Conservation (phyloP, 257 asterid species). For the Plantago elongata region DNA sequence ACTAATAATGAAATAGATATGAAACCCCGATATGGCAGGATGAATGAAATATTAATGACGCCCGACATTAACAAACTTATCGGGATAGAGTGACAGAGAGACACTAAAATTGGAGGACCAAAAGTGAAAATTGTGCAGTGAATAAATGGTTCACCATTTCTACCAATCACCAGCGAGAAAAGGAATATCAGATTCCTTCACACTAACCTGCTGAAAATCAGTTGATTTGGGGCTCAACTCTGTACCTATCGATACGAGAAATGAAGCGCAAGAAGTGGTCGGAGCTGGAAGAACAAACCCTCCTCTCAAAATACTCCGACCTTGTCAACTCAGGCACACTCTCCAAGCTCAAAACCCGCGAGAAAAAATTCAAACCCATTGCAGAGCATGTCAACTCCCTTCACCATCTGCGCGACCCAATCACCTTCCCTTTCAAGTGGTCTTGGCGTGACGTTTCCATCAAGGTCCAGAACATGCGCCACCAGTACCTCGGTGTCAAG, state of each 20-base stretch:
- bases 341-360: slow-evolving; percentile 87
- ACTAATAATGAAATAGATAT: no score
- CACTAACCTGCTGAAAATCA: no score
- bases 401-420: slow-evolving; percentile 73
- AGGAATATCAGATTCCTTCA: no score
- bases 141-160: no score
- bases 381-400: slow-evolving; percentile 82
- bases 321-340: slow-evolving; percentile 60
- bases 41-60: no score
- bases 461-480: slow-evolving; percentile 97
- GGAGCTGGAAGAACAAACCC: slow-evolving; percentile 77
- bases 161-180: no score
- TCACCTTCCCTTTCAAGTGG: slow-evolving; percentile 87
- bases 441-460: slow-evolving; percentile 96
- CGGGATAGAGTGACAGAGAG: no score
- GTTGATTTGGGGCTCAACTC: no score
- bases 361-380: slow-evolving; percentile 91
- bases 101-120: no score
- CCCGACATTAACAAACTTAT: no score
- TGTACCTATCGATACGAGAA: background rate
- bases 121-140: no score
- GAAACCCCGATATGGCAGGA: no score
- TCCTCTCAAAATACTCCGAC: slow-evolving; percentile 69
- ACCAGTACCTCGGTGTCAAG: slow-evolving; percentile 90
- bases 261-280: slow-evolving; percentile 99